A percentile compares a stretch with the other conserved stretches of the same genome.
phyloP scores from a whole-genome alignment of 2,329 filamentous ascomycete species.

The Xylariaceae sp. region DNA sequence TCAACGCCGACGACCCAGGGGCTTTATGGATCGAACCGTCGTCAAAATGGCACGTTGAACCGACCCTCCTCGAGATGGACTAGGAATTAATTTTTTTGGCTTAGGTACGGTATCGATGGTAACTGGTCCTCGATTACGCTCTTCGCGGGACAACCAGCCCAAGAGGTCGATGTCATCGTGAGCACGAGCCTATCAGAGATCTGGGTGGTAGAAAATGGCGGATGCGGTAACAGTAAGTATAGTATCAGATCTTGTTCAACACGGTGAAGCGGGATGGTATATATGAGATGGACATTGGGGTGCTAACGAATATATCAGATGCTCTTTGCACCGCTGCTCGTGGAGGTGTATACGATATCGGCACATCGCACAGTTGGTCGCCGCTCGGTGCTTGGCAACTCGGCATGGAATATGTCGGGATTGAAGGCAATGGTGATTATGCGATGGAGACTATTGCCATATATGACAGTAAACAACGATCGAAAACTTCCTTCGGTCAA shows the following conservation, averaged over 20 bases:
- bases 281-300: neutral
- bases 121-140: slow-evolving; percentile 73
- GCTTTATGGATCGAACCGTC: slow-evolving; percentile 40
- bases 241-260: neutral
- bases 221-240: slow-evolving; percentile 54
- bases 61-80: slow-evolving; percentile 5
- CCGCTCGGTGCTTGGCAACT: slow-evolving; percentile 62
- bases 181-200: slow-evolving; percentile 73
- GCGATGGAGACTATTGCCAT: slow-evolving; percentile 56
- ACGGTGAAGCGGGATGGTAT: neutral
- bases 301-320: slow-evolving; percentile 39
- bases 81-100: slow-evolving; percentile 25
- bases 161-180: slow-evolving; percentile 58
- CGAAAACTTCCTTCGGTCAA: slow-evolving; percentile 46
- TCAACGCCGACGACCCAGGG: slow-evolving; percentile 27
- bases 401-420: slow-evolving; percentile 60
- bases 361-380: slow-evolving; percentile 59
- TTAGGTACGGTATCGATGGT: slow-evolving; percentile 54
- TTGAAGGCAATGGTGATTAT: slow-evolving; percentile 65
- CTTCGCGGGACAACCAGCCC: slow-evolving; percentile 48
- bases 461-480: slow-evolving; percentile 42
- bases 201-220: slow-evolving; percentile 65
- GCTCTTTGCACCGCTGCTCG: slow-evolving; percentile 57
- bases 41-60: slow-evolving; percentile 34
- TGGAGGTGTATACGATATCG: slow-evolving; percentile 60